Percentiles rank a stretch among this genome's conserved stretches.
phyloP scores from a whole-genome alignment of 2,329 filamentous ascomycete genomes.

The Ramularia endophylla region DNA sequence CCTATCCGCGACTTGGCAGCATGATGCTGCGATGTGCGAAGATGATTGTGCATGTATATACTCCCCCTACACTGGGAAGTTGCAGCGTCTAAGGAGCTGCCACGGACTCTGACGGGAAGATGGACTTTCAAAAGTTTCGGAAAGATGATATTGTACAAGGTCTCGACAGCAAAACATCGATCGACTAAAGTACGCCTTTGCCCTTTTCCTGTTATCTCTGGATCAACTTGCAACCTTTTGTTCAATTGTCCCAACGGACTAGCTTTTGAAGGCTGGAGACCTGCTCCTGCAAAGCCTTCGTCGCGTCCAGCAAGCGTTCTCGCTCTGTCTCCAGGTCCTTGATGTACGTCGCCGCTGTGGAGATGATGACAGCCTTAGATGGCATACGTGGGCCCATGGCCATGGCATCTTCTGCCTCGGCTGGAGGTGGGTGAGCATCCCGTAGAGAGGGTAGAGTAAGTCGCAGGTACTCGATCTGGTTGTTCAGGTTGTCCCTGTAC shows the following conservation, averaged over 20 bases:
- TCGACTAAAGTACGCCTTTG: too few species aligned
- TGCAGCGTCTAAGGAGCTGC: too few species aligned
- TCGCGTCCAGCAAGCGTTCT: slow-evolving; percentile 35
- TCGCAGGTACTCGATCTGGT: slow-evolving; percentile 38
- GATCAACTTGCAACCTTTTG: neutral
- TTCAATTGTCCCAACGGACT: slow-evolving; percentile 29
- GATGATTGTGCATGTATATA: too few species aligned
- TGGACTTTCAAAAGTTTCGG: too few species aligned
- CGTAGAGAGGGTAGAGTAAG: slow-evolving; percentile 15
- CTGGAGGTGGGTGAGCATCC: slow-evolving; percentile 11
- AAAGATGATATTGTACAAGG: too few species aligned
- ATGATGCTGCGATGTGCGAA: too few species aligned
- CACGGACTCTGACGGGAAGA: too few species aligned
- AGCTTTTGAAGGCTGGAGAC: slow-evolving; percentile 39
- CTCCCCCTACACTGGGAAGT: too few species aligned
- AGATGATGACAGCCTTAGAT: slow-evolving; percentile 43
- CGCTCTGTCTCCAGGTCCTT: slow-evolving; percentile 42
- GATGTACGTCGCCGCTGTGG: slow-evolving; percentile 42
- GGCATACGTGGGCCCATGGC: slow-evolving; percentile 16
- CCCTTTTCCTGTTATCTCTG: too few species aligned
- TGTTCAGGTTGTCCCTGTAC: slow-evolving; percentile 43
- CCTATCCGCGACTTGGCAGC: too few species aligned
- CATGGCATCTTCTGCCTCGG: slow-evolving; percentile 1
- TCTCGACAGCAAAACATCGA: too few species aligned
- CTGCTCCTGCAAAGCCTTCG: slow-evolving; percentile 34